Evolutionary conservation across 192 early-diverging fungal species (phyloP).

Genomic region (Gaertneriomyces sp.): DNA sequence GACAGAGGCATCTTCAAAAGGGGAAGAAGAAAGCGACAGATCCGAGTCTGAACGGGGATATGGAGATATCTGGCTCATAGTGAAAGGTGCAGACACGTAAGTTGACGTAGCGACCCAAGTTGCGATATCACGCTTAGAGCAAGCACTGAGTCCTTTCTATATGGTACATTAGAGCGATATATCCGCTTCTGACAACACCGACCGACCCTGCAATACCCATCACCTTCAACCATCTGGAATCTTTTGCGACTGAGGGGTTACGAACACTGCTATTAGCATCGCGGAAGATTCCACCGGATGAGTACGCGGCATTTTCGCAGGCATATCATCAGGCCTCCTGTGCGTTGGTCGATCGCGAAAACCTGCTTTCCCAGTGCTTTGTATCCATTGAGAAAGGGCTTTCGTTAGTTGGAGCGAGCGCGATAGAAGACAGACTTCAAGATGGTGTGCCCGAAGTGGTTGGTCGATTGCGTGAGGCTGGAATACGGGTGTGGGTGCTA

Average conservation of each 20-base stretch:
- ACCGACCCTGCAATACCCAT: background rate
- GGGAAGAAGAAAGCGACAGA: conserved; percentile 18
- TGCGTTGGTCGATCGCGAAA: conserved; percentile 71
- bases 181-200: too few relatives aligned
- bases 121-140: too few relatives aligned
- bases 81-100: conserved; percentile 45
- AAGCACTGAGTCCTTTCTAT: too few relatives aligned
- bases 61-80: conserved; percentile 34
- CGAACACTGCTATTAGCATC: conserved; percentile 86
- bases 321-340: conserved; percentile 69
- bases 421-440: conserved; percentile 88
- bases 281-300: conserved; percentile 68
- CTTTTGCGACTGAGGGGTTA: conserved; percentile 51
- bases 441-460: conserved; percentile 83
- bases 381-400: conserved; percentile 76
- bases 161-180: too few relatives aligned
- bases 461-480: conserved; percentile 67
- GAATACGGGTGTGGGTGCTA: conserved; percentile 83
- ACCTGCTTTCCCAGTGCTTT: conserved; percentile 69
- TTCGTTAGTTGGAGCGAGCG: conserved; percentile 75
- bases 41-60: conserved; percentile 12
- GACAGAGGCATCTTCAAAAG: conserved; percentile 18
- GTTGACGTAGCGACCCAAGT: background rate
- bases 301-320: conserved; percentile 68
- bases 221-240: conserved; percentile 32